Conservation (phyloP, 2,329 filamentous ascomycete genomes). For the Verticillium longisporum region DNA sequence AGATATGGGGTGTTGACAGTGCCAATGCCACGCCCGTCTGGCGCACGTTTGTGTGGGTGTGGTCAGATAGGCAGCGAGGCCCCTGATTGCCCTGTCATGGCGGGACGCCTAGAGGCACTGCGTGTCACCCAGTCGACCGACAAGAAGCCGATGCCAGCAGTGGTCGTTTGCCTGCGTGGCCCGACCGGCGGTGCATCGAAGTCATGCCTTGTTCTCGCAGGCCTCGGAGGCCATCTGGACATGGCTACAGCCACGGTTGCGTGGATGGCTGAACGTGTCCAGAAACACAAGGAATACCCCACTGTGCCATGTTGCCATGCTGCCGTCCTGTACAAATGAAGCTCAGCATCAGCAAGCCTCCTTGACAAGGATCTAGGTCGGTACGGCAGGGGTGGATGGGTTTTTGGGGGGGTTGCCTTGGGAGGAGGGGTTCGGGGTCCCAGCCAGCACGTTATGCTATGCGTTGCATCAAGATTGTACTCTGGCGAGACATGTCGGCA, state of each 20-base stretch:
- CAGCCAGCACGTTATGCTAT: background rate
- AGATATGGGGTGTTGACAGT: background rate
- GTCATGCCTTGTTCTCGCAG: background rate
- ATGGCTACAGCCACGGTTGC: background rate
- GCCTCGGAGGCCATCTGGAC: background rate
- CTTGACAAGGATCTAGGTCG: background rate
- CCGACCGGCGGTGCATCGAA: background rate
- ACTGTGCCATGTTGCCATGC: constrained; percentile 11
- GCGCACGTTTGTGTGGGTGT: background rate
- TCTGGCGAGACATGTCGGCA: background rate
- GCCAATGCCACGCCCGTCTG: background rate
- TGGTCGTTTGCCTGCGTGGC: background rate
- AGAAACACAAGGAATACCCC: constrained; percentile 9
- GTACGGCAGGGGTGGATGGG: background rate
- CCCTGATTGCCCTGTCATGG: background rate
- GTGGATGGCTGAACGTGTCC: background rate
- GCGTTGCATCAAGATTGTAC: background rate
- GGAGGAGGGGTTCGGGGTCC: background rate
- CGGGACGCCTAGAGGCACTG: background rate
- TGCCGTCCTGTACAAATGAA: background rate
- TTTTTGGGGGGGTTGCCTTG: background rate
- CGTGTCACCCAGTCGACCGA: background rate
- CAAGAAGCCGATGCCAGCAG: background rate
- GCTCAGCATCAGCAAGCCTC: background rate
- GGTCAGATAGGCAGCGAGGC: background rate